Conservation (phyloP, 2,329 filamentous ascomycete genomes). For the Penicillium sp. region DNA sequence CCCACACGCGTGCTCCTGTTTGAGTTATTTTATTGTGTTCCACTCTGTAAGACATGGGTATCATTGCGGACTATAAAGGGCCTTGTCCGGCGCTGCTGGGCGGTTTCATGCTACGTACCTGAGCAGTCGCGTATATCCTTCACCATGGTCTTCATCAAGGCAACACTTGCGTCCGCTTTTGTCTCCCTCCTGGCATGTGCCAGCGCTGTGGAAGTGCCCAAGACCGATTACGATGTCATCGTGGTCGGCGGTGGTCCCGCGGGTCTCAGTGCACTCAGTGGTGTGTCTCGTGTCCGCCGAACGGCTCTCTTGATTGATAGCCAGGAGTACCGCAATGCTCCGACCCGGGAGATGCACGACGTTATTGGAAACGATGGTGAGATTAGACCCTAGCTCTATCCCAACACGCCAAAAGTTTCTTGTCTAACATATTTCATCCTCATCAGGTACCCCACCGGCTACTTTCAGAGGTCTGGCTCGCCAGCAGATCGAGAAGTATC, state of each 20-base stretch:
- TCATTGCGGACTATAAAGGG: conserved; percentile 1
- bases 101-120: too few relatives aligned
- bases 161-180: conserved; percentile 15
- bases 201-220: conserved; percentile 25
- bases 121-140: neutral
- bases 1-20: neutral
- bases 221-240: conserved; percentile 53
- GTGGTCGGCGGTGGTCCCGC: conserved; percentile 59
- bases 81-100: neutral
- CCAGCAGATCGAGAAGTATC: conserved; percentile 52
- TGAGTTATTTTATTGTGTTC: neutral
- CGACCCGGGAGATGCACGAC: conserved; percentile 61
- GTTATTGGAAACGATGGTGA: conserved; percentile 60
- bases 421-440: neutral
- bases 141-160: conserved; percentile 5
- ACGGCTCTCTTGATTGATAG: conserved; percentile 59
- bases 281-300: conserved; percentile 58
- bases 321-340: conserved; percentile 56
- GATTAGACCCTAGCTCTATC: neutral
- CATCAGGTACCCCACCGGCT: conserved; percentile 37
- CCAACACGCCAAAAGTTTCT: neutral
- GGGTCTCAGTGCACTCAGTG: conserved; percentile 55
- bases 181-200: conserved; percentile 23
- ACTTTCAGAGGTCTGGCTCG: conserved; percentile 57
- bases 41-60: neutral